These are phyloP conservation scores for Tolypocladium inflatum DNA, from an alignment of 2,329 filamentous ascomycete species.

Conservation along the genomic window DNA sequence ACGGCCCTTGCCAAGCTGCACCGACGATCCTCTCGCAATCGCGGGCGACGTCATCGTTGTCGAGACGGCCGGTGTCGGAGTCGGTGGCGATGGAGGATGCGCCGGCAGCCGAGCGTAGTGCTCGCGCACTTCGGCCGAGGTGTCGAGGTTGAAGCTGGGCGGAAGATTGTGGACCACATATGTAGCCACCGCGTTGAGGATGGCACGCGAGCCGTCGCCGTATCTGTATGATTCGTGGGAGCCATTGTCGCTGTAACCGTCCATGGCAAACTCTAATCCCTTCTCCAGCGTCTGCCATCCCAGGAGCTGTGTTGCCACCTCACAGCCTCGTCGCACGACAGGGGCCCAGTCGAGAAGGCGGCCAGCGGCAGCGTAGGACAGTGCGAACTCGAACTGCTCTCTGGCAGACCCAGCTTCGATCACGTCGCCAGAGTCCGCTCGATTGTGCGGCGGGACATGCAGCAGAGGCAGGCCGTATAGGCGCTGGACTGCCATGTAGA, in stretches of 20 bases:
- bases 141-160: conserved; percentile 48
- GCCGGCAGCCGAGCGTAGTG: conserved; percentile 31
- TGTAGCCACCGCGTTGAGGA: conserved; percentile 46
- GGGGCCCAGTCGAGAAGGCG: conserved; percentile 45
- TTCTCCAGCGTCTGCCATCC: conserved; percentile 55
- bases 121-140: conserved; percentile 23
- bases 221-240: conserved; percentile 36
- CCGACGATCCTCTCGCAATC: conserved; percentile 27
- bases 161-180: conserved; percentile 55
- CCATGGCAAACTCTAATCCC: conserved; percentile 49
- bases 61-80: conserved; percentile 4
- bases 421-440: conserved; percentile 18
- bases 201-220: conserved; percentile 41
- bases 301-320: conserved; percentile 47
- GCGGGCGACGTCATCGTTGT: conserved; percentile 9
- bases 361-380: conserved; percentile 57
- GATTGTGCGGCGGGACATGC: conserved; percentile 17
- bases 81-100: conserved; percentile 8
- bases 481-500: conserved; percentile 46
- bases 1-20: conserved; percentile 25
- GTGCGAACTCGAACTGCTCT: conserved; percentile 42
- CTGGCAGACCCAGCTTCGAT: conserved; percentile 26
- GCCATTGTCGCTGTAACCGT: conserved; percentile 22
- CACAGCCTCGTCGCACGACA: conserved; percentile 47
- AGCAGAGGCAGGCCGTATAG: conserved; percentile 47